Base-by-base conservation (phyloP, 2,329 filamentous ascomycete genomes). In the Emmonsiellopsis sp. region DNA sequence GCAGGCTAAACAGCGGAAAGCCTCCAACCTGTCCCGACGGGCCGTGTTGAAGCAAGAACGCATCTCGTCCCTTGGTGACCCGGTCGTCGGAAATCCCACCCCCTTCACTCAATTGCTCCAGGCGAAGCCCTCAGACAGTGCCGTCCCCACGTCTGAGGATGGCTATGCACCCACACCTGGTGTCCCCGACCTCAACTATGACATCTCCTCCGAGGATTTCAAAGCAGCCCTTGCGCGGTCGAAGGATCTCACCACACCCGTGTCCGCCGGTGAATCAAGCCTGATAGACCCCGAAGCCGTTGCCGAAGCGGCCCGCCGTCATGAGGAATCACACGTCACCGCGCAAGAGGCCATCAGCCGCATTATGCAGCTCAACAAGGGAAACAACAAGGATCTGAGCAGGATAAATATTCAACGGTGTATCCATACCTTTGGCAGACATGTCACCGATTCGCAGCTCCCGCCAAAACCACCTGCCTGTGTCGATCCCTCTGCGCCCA, bases 371-470 rank as follows among this genome's bases (percentile, higher is more conserved):
- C 74, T 98, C 52, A 78, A 80, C 42, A 90, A 94, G 63, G 85
- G 83, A 62, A 92, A 82, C 68, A 84, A 81, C 60, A 86, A 86
- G 69, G 88, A 95, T 64, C 81, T 83, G 51, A 83, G 85, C 61
- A 85, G 90, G 61, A 83, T 87, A 65, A 96, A 96, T 67, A 85
- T 92, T 61, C 80, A 84, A 61, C 84, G 89, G 57, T 94, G 91
- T 69, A 80, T 98, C 60, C 81, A 91, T 56, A 85, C 83, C 2
- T 96, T 98, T 64, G 93, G 93, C 49, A 84, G 93, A 49, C 93
- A 98, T 76, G 83, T 86, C 61, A 98, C 93, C 1, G 93, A 98
- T 70, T 63, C 70, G 7, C 67, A 72, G 3, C 78, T 98, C 33
- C 77, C 79, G 27, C 82, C 83, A 0, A 86, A 84, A 62, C 75